phyloP scores from a whole-genome alignment of 1,284 basidiomycete species.

The Apiotrichum montevideense region DNA sequence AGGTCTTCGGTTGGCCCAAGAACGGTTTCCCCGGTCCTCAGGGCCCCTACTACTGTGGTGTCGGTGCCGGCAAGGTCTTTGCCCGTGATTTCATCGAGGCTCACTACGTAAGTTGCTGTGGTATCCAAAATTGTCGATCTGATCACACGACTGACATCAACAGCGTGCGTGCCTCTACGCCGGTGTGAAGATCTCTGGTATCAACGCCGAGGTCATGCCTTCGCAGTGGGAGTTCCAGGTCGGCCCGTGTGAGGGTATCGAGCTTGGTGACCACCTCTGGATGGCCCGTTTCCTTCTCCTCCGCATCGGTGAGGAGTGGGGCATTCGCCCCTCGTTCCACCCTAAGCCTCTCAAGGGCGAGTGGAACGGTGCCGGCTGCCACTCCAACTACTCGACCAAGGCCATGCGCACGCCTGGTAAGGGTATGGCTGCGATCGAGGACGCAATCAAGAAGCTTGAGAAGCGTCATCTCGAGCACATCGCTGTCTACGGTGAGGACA shows the following conservation, averaged over 20 bases:
- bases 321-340: constrained; percentile 90
- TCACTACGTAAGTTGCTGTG: constrained; percentile 61
- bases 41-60: constrained; percentile 99
- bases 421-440: constrained; percentile 90
- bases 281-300: constrained; percentile 90
- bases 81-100: constrained; percentile 99
- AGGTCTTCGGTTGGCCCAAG: constrained; percentile 94
- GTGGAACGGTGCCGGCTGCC: constrained; percentile 99
- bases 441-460: constrained; percentile 82
- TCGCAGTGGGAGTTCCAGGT: constrained; percentile 99
- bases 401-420: constrained; percentile 79
- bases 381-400: constrained; percentile 90
- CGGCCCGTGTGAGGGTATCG: constrained; percentile 93
- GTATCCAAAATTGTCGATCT: too few relatives aligned
- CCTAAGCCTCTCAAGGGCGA: constrained; percentile 96
- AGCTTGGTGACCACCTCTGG: constrained; percentile 98
- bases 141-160: background rate
- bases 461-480: constrained; percentile 86
- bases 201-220: constrained; percentile 99
- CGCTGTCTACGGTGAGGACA: constrained; percentile 94
- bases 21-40: constrained; percentile 99
- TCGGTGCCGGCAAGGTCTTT: constrained; percentile 93
- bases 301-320: constrained; percentile 97
- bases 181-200: constrained; percentile 96
- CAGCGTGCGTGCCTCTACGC: constrained; percentile 76